phyloP scores from a whole-genome alignment of 371 early-diverging fungal genomes.

The Nosema bombycis region DNA sequence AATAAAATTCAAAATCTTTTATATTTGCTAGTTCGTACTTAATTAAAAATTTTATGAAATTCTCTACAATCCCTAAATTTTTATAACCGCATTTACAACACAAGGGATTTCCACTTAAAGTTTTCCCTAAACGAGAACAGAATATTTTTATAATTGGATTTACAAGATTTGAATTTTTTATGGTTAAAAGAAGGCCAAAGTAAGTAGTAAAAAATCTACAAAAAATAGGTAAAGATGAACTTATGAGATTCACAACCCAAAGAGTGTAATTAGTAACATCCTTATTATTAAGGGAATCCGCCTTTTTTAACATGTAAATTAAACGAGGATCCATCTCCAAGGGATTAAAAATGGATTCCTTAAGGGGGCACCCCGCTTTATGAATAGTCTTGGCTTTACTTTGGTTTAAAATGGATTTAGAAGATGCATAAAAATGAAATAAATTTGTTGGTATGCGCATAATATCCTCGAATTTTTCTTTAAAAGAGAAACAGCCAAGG shows the following conservation, averaged over 20 bases:
- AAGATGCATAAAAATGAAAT: conserved; percentile 28
- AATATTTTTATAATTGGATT: conserved; percentile 39
- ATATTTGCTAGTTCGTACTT: conserved; percentile 15
- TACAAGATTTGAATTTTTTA: neutral
- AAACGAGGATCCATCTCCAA: conserved; percentile 27
- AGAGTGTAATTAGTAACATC: conserved; percentile 38
- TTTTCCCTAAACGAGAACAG: conserved; percentile 26
- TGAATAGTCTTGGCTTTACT: conserved; percentile 7
- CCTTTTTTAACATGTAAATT: conserved; percentile 39
- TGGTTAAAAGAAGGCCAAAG: conserved; percentile 22
- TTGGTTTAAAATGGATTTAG: conserved; percentile 27
- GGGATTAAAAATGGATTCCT: neutral
- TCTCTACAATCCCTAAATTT: conserved; percentile 2
- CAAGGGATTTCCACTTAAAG: conserved; percentile 10
- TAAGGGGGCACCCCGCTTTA: conserved; percentile 17
- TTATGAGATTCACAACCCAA: conserved; percentile 43
- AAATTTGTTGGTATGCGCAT: conserved; percentile 4
- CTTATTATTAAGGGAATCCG: conserved; percentile 14
- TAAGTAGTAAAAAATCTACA: conserved; percentile 24
- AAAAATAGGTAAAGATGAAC: conserved; percentile 29
- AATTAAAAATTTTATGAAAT: conserved; percentile 9
- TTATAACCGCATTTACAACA: conserved; percentile 35
- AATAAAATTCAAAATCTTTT: conserved; percentile 31
- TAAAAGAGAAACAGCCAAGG: neutral
- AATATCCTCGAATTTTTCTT: conserved; percentile 5